Evolutionary conservation across 768 basidiomycete species (phyloP).

Genomic region (Collybia mongolica): DNA sequence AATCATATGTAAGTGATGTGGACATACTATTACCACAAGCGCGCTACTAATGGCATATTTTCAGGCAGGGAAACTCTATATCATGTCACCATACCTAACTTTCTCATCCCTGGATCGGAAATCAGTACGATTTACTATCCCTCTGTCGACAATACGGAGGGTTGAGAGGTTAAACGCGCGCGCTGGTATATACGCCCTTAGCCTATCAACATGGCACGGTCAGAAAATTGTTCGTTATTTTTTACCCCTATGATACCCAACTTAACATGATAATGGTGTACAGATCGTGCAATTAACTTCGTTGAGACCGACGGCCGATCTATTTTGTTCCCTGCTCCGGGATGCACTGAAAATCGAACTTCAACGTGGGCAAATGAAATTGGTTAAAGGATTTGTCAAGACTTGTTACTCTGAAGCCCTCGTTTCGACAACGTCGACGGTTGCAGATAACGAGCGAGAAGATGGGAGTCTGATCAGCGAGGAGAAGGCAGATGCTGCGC

Average conservation of each 20-base stretch:
- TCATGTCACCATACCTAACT: conserved; percentile 86
- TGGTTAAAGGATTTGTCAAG: conserved; percentile 85
- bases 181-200: conserved; percentile 95
- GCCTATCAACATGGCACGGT: conserved; percentile 91
- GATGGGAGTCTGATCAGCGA: conserved; percentile 63
- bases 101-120: conserved; percentile 91
- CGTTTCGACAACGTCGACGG: conserved; percentile 51
- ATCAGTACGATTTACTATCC: conserved; percentile 88
- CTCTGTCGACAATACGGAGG: conserved; percentile 87
- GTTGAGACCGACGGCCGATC: conserved; percentile 87
- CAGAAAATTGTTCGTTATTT: conserved; percentile 76
- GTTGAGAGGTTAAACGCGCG: conserved; percentile 94
- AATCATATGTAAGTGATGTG: conserved; percentile 82
- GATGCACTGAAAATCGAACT: conserved; percentile 89
- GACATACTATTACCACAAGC: not conserved
- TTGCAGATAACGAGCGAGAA: conserved; percentile 66
- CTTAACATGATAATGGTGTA: conserved; percentile 5
- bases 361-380: conserved; percentile 91
- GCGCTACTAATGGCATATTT: conserved; percentile 4
- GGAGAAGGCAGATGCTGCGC: conserved; percentile 43
- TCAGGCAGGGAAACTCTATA: conserved; percentile 87
- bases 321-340: conserved; percentile 87
- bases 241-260: not conserved
- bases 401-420: conserved; percentile 95
- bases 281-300: conserved; percentile 93